Conservation (phyloP, 345 rosid genomes). For the Murraya paniculata region DNA sequence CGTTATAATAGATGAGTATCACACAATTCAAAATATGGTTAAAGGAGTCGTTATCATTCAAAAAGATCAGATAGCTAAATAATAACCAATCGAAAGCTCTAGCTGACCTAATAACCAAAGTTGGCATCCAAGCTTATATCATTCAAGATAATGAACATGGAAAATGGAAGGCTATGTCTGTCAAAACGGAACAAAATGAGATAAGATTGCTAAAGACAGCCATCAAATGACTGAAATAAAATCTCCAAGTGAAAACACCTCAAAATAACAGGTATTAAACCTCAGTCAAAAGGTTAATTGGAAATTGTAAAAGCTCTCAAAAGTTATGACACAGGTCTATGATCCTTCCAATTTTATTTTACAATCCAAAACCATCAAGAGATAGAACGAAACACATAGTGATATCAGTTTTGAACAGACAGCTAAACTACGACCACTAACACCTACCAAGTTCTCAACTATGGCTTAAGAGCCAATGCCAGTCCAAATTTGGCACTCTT, state of each 20-base stretch:
- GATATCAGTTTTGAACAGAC: slow-evolving; percentile 18
- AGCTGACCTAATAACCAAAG: background rate
- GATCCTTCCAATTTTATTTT: slow-evolving; percentile 30
- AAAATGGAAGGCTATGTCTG: background rate
- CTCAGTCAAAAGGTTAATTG: slow-evolving; percentile 11
- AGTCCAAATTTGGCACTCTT: slow-evolving; percentile 85
- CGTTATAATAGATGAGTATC: background rate
- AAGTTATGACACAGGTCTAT: slow-evolving; percentile 9
- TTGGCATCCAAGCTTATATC: background rate
- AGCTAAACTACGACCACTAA: slow-evolving; percentile 18
- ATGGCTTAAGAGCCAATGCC: slow-evolving; percentile 85
- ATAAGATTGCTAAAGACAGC: background rate
- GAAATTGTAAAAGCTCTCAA: background rate
- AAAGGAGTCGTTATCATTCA: background rate
- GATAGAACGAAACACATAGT: slow-evolving; percentile 16
- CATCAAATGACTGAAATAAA: background rate
- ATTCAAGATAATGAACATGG: background rate
- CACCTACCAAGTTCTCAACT: slow-evolving; percentile 17
- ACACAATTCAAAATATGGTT: background rate
- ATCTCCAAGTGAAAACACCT: background rate
- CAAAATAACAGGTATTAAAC: slow-evolving; percentile 6
- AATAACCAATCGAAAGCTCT: background rate
- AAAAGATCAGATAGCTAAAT: background rate
- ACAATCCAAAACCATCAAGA: slow-evolving; percentile 22
- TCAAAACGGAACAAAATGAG: background rate